These are phyloP conservation scores for Exophiala sp. DNA, from an alignment of 2,329 filamentous ascomycete species.

Conservation along the genomic window DNA sequence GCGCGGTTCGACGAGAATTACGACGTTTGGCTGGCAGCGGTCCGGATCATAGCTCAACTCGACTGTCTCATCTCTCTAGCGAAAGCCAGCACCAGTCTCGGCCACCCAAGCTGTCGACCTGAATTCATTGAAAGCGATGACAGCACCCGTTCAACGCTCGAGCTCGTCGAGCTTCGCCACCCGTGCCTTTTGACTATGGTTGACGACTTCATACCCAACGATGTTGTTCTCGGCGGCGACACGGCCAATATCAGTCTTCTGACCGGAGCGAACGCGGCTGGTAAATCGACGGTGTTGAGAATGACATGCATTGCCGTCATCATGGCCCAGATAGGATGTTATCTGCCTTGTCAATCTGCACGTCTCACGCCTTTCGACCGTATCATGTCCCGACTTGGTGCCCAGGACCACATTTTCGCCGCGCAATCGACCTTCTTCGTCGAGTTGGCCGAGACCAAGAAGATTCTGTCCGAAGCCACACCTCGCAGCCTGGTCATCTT, in stretches of 20 bases:
- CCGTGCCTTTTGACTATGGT: constrained; percentile 90
- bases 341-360: constrained; percentile 79
- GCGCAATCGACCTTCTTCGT: constrained; percentile 98
- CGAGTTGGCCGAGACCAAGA: constrained; percentile 94
- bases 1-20: constrained; percentile 86
- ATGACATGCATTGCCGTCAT: constrained; percentile 98
- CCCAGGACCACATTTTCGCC: constrained; percentile 98
- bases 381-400: constrained; percentile 96
- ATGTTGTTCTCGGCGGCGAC: constrained; percentile 79
- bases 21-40: constrained; percentile 78
- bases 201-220: constrained; percentile 94
- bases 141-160: constrained; percentile 66
- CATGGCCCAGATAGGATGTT: constrained; percentile 93
- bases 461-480: constrained; percentile 92
- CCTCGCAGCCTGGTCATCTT: constrained; percentile 92
- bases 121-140: constrained; percentile 74
- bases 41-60: constrained; percentile 84
- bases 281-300: constrained; percentile 91
- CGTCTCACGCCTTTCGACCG: constrained; percentile 86
- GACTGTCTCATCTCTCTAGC: constrained; percentile 93
- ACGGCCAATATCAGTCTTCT: constrained; percentile 81
- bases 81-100: constrained; percentile 78
- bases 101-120: constrained; percentile 83
- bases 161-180: constrained; percentile 88
- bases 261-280: constrained; percentile 93